These are phyloP conservation scores for Geotrichum histeridarum DNA, from an alignment of 1,139 yeast genomes.

Conservation along the genomic window DNA sequence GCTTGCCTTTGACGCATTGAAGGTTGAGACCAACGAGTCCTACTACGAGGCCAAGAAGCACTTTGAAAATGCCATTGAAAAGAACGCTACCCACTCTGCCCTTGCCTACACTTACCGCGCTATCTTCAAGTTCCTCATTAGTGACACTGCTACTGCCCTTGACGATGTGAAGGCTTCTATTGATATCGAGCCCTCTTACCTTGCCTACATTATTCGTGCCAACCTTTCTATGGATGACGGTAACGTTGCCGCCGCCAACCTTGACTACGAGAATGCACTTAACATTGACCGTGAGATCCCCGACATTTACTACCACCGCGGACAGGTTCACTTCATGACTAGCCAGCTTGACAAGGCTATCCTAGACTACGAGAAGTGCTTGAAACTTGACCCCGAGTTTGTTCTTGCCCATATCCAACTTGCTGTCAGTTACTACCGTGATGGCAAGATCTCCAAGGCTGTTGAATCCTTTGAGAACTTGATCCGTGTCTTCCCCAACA, in stretches of 20 bases:
- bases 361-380: constrained; percentile 69
- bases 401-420: constrained; percentile 85
- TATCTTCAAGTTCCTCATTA: constrained; percentile 76
- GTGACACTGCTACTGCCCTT: constrained; percentile 60
- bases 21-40: constrained; percentile 51
- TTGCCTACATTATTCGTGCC: constrained; percentile 80
- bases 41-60: constrained; percentile 69
- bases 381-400: constrained; percentile 66
- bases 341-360: constrained; percentile 72
- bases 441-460: constrained; percentile 58
- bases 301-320: constrained; percentile 89
- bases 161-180: constrained; percentile 60
- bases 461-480: constrained; percentile 69
- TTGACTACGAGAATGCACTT: constrained; percentile 70
- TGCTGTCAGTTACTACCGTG: constrained; percentile 87
- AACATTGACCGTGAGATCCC: constrained; percentile 65
- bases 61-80: constrained; percentile 60
- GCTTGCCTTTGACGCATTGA: constrained; percentile 60
- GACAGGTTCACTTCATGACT: constrained; percentile 81
- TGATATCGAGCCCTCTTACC: constrained; percentile 66
- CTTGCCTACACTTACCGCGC: constrained; percentile 81
- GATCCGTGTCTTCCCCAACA: constrained; percentile 70
- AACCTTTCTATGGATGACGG: constrained; percentile 74
- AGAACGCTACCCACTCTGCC: constrained; percentile 39
- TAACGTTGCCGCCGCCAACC: constrained; percentile 54